Base-by-base conservation (phyloP, 2,329 filamentous ascomycete genomes). In the Ceratocystis alfenasii region DNA sequence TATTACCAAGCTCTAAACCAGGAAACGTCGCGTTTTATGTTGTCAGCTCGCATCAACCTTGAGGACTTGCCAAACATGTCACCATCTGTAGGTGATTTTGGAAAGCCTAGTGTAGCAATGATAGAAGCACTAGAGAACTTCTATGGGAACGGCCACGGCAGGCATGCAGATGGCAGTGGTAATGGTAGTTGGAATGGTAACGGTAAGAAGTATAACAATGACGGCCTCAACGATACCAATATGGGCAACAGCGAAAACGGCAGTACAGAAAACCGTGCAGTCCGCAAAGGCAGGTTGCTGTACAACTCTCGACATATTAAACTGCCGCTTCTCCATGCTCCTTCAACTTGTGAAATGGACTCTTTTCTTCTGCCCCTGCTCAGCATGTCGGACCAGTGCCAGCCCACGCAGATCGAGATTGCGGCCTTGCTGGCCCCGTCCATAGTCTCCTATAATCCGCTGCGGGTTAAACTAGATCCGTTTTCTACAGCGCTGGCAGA, bases 401-500 rank as follows among this genome's bases (percentile, higher is more conserved):
- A 62, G 10, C 55, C 60, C 45, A 65, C 36, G 17, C 63, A 67
- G 10, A 64, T 64, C 5, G 66, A 67, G 36, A 67, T 67, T 63
- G 60, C 66, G 5, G 44, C 63, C n/a, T 45, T 67, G n/a, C 28
- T 67, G 20, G 53, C 44, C 10, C 66, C 66, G 12, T 28, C 45
- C 5, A 25, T 41, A 8, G 63, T 44, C 12, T 63, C 63, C 1
- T 65, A 65, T 36, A 62, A 46, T 44, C 22, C 59, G 12, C 50
- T 65, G 12, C 63, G 66, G 41, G 53, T 20, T 1, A 60, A 64
- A 22, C 50, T 67, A n/a, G 66, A 67, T 50, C 63, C 89, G 0
- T 78, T 95, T 1, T 93, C 89, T 5, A 89, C 89, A 70, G 83
- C 95, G 15, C 89, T 95, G 72, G 92, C 89, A 53, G 90, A 95